Base-by-base conservation (phyloP, 1,139 yeast species). In the Yamadazyma atlantica region DNA sequence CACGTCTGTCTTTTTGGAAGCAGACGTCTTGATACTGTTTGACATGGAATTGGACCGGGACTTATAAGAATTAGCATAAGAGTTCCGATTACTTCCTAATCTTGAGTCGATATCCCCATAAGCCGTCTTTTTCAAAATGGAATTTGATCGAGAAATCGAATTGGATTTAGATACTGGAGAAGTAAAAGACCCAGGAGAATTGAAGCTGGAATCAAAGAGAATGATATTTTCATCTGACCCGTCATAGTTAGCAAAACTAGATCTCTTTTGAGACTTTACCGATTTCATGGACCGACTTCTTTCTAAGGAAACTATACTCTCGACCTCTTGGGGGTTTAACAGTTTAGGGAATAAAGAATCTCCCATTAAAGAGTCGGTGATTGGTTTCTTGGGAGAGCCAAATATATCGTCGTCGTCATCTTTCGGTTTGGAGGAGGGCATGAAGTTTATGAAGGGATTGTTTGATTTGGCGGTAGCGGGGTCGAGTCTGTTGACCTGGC, bases 331-430 rank as follows among this genome's bases (percentile, higher is more conserved):
- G 0, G 76, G 68, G 44, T 73, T 81, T 32, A 85, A 64, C 3
- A 79, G 75, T 52, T 81, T 84, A 0, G 94, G 95, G 55, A 85
- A 85, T 29, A 84, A 60, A 0, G 81, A 77, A 41, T 83, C 90
- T 10, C 92, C 90, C 18, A 64, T 48, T 32, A 71, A 48, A 30
- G 51, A 54, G 15, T 49, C 50, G 27, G 29, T 30, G 15, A 15
- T 18, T 11, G 35, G 29, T 15, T 62, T 60, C 30, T 58, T 55
- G 4, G 73, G 73, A 9, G 67, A 61, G 2, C 69, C 73, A 46
- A 65, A 64, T 1, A 44, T 44, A 31, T 46, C 45, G 15, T 44
- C 44, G n/a, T 33, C 33, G 15, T 32, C 36, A 11, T 31, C 17
- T 37, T 15, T 26, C 7, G 4, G 17, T 26, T 5, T 26, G 5